phyloP scores from a whole-genome alignment of 495 filamentous ascomycete genomes.

The Symbiotaphrina buchneri region DNA sequence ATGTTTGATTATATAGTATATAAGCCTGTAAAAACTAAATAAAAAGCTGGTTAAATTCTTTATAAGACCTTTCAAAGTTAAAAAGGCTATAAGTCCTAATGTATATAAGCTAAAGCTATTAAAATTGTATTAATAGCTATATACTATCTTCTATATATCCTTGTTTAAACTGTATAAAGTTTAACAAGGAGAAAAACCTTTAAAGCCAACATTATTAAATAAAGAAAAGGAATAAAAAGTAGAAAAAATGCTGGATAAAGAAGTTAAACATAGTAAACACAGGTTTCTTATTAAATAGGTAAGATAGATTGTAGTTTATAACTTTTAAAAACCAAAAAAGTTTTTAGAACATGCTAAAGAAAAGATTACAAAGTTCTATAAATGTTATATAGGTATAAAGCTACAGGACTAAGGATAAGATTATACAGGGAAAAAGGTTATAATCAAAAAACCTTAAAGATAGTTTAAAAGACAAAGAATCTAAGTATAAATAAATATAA shows the following conservation, averaged over 20 bases:
- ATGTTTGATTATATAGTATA: not conserved
- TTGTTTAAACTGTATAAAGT: not conserved
- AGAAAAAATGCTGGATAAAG: not conserved
- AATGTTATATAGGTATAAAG: too few relatives aligned
- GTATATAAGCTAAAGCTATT: not conserved
- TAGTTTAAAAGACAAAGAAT: not conserved
- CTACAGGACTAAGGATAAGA: too few relatives aligned
- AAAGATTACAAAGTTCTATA: not conserved
- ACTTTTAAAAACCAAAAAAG: not conserved
- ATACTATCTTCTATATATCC: not conserved
- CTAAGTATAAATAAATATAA: not conserved
- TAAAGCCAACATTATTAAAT: not conserved
- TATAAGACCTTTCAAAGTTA: not conserved
- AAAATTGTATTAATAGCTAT: not conserved
- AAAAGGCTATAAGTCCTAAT: not conserved
- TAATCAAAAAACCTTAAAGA: too few relatives aligned
- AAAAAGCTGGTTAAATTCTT: constrained; percentile 2
- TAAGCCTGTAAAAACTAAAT: not conserved
- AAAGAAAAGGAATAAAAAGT: not conserved
- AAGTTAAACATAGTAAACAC: too few relatives aligned
- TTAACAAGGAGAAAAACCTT: not conserved
- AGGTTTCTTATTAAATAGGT: not conserved
- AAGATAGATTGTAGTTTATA: not conserved
- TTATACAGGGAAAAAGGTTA: too few relatives aligned
- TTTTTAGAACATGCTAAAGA: not conserved